A percentile compares a stretch with the other conserved stretches of the same genome.
Evolutionary conservation across 495 filamentous ascomycete species (phyloP).

Genomic region (Penicillium steckii): DNA sequence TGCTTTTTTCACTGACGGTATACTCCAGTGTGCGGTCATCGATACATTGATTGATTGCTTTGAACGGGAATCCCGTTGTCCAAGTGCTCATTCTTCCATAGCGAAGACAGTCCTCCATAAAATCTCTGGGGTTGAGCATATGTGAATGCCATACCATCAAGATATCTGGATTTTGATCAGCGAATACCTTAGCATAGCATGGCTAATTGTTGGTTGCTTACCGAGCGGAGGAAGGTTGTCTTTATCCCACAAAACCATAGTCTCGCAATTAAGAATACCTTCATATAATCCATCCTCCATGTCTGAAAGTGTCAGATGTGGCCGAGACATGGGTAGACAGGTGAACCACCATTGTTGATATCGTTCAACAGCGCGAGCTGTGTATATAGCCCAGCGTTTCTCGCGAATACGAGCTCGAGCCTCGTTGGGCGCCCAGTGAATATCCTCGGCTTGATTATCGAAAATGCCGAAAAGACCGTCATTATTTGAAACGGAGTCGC

Average conservation of each 20-base stretch:
- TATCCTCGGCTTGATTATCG: conserved; percentile 42
- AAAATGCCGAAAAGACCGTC: conserved; percentile 68
- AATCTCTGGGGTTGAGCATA: conserved; percentile 75
- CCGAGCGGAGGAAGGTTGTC: conserved; percentile 29
- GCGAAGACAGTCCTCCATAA: conserved; percentile 73
- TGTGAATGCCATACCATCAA: conserved; percentile 89
- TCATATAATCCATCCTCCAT: conserved; percentile 12
- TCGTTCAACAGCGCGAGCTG: conserved; percentile 68
- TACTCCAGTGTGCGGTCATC: conserved; percentile 62
- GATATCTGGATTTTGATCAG: conserved; percentile 53
- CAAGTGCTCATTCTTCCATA: conserved; percentile 59
- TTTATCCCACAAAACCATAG: conserved; percentile 11
- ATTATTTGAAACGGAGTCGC: conserved; percentile 60
- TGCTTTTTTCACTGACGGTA: conserved; percentile 42
- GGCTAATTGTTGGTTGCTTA: conserved; percentile 5
- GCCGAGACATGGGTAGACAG: conserved; percentile 18
- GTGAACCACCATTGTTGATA: conserved; percentile 70
- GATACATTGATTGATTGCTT: conserved; percentile 59
- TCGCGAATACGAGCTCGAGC: conserved; percentile 52
- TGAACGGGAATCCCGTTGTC: conserved; percentile 69
- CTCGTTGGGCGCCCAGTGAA: conserved; percentile 11
- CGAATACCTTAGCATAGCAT: neutral
- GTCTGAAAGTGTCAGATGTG: conserved; percentile 10
- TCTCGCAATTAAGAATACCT: conserved; percentile 8
- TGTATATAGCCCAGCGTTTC: conserved; percentile 77